Evolutionary conservation across 2,329 filamentous ascomycete genomes (phyloP), one percentile per base, ranked within the genome.

Genomic region (Fusarium denticulatum): DNA sequence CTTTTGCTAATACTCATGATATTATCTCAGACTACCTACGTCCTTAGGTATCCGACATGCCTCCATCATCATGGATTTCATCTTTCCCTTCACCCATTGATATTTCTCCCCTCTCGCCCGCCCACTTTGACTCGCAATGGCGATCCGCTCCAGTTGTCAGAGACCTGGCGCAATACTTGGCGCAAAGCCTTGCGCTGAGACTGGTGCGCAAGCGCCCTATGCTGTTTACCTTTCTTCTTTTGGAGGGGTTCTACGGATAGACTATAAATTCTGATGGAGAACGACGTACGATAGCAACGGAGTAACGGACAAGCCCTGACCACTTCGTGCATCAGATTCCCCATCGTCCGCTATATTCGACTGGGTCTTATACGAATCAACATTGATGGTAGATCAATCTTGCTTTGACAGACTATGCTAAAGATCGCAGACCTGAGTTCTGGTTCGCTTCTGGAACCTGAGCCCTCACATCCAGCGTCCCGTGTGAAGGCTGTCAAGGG

Each of bases 81-180:
- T 39, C 36, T 37, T 55, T 67, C 67, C 71, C 52, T 69, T 71
- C 52, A 69, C 39, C 67, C 68, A 71, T 71, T 24, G 52, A 45
- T 32, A 24, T 37, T 30, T 46, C 15, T 32, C 59, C 58, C 56
- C 59, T 73, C 71, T 70, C 52, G 43, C 53, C 63, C 63, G 55
- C 67, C 60, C 73, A 56, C 57, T 69, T 37, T 60, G 45, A 47
- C 50, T 67, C 36, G 59, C 61, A 62, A 61, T 61, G 70, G 55
- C 42, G 75, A 77, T 76, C 75, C 71, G 75, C 75, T 69, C 75
- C 75, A 77, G 73, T 77, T 71, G 69, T 64, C 52, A 64, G 64
- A 62, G 66, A 60, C 60, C 67, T 72, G 71, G 56, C 56, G 46
- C 50, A 60, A 67, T 42, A 62, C 67, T 71, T 74, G 61, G 59